Evolutionary conservation across 208 protist species (phyloP).

Genomic region (Crithidia mellificae): DNA sequence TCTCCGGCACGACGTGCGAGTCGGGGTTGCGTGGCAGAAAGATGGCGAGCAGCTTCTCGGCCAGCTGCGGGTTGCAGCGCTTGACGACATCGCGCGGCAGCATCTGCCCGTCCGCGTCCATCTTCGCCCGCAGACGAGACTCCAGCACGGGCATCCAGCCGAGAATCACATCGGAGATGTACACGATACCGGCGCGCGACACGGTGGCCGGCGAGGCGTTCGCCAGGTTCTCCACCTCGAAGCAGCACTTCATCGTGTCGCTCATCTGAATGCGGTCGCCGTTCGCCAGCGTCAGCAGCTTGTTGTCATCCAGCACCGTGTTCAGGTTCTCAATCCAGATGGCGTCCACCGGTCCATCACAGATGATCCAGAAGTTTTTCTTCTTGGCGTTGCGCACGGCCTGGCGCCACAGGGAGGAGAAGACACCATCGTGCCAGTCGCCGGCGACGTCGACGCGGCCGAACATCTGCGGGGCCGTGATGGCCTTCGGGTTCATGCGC

Average conservation of each 20-base stretch:
- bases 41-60: conserved; percentile 77
- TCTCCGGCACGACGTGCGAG: conserved; percentile 25
- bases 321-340: conserved; percentile 99
- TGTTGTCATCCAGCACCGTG: conserved; percentile 99
- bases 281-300: conserved; percentile 98
- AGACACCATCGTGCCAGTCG: conserved; percentile 96
- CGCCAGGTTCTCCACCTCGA: conserved; percentile 97
- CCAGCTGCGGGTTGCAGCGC: conserved; percentile 71
- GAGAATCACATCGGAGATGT: conserved; percentile 95
- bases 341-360: conserved; percentile 98
- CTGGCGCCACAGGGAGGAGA: conserved; percentile 92
- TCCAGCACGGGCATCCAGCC: conserved; percentile 93
- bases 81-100: conserved; percentile 78
- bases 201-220: conserved; percentile 99
- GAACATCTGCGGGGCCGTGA: conserved; percentile 96
- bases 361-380: conserved; percentile 95
- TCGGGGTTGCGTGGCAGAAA: conserved; percentile 75
- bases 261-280: conserved; percentile 97
- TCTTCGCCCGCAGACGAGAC: conserved; percentile 72
- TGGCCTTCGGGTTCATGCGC: conserved; percentile 95
- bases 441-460: conserved; percentile 93
- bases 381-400: conserved; percentile 90
- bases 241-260: conserved; percentile 96
- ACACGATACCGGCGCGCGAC: conserved; percentile 98
- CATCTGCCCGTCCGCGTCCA: conserved; percentile 73